A percentile compares a stretch with the other conserved stretches of the same genome.
These are phyloP conservation scores for Fraxinus sp. DNA, from an alignment of 305 asterid genomes.

Conservation along the genomic window DNA sequence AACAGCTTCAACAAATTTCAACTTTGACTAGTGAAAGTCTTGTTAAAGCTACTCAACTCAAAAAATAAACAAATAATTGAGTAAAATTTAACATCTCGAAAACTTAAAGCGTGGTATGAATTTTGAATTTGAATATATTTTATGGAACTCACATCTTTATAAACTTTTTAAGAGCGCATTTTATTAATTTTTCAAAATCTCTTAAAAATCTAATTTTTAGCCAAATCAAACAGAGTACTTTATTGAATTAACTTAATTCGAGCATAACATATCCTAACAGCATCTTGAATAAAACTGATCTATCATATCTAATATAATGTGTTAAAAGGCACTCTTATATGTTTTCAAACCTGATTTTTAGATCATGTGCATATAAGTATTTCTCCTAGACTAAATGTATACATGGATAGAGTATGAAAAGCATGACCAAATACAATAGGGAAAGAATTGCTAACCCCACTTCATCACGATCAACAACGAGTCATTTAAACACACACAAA, in stretches of 20 bases:
- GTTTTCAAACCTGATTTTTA: neutral
- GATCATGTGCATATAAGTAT: neutral
- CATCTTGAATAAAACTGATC: neutral
- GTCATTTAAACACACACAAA: neutral
- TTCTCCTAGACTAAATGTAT: neutral
- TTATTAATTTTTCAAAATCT: too few species aligned
- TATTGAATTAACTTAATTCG: neutral
- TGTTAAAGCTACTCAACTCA: neutral
- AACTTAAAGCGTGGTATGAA: neutral
- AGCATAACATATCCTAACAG: neutral
- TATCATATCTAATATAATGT: neutral
- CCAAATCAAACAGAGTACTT: neutral
- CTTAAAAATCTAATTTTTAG: too few species aligned
- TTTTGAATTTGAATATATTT: neutral
- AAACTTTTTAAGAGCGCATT: too few species aligned
- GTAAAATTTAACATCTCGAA: neutral
- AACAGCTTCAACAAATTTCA: neutral
- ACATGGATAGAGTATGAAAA: slow-evolving; percentile 21
- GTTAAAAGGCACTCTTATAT: too few species aligned
- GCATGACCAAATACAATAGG: slow-evolving; percentile 15
- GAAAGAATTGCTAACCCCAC: slow-evolving; percentile 12
- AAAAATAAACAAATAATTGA: too few species aligned
- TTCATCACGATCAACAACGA: neutral
- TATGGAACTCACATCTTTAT: neutral
- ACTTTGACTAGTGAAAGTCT: neutral